Evolutionary conservation across 805 yeast genomes (phyloP).

Genomic region (Sugiyamaella lignohabitans): DNA sequence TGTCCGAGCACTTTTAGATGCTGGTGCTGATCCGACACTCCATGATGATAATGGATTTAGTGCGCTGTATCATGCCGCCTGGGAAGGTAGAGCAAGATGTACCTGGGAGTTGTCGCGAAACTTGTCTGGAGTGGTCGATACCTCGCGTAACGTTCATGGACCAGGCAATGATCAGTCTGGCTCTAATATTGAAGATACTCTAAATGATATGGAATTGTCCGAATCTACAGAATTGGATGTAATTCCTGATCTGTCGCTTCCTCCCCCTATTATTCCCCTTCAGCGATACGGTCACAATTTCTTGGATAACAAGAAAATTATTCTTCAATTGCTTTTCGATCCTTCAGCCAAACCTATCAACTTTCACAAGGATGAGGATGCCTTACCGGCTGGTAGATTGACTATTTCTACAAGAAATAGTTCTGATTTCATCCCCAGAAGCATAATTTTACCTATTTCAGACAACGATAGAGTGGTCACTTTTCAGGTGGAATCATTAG

Average conservation of each 20-base stretch:
- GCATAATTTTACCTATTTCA: slow-evolving; percentile 68
- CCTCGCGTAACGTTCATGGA: slow-evolving; percentile 9
- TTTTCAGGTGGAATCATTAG: slow-evolving; percentile 76
- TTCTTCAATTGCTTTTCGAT: slow-evolving; percentile 69
- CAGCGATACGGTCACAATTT: slow-evolving; percentile 94
- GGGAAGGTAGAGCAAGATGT: slow-evolving; percentile 89
- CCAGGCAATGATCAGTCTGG: not conserved
- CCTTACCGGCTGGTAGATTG: slow-evolving; percentile 48
- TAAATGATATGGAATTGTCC: slow-evolving; percentile 22
- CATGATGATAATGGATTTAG: slow-evolving; percentile 74
- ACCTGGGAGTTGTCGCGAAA: slow-evolving; percentile 55
- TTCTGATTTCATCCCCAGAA: slow-evolving; percentile 82
- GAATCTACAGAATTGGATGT: slow-evolving; percentile 41
- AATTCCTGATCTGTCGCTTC: slow-evolving; percentile 85
- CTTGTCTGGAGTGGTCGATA: slow-evolving; percentile 6
- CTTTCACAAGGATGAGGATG: slow-evolving; percentile 37
- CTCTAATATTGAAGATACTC: slow-evolving; percentile 5
- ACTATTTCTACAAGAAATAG: slow-evolving; percentile 66
- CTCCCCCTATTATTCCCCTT: slow-evolving; percentile 93
- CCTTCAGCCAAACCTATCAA: slow-evolving; percentile 41
- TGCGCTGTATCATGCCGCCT: slow-evolving; percentile 83
- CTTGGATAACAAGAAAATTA: slow-evolving; percentile 81
- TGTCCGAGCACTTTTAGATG: slow-evolving; percentile 60
- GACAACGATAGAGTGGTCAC: slow-evolving; percentile 64
- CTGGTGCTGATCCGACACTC: slow-evolving; percentile 62